A percentile compares a stretch with the other conserved stretches of the same genome.
Conservation (phyloP, 305 asterid species). For the Petunia hybrid region DNA sequence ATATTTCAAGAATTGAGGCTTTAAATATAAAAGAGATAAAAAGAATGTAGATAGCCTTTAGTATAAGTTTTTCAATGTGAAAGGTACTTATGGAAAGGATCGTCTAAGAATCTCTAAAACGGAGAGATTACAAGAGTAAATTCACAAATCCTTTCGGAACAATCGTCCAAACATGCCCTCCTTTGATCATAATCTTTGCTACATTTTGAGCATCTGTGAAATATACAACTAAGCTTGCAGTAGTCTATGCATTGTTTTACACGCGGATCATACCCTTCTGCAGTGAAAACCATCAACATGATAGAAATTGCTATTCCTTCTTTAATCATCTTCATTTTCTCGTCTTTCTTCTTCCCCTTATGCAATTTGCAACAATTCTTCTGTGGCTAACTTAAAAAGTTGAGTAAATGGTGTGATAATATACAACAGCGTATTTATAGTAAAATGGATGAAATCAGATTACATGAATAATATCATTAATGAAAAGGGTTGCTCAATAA, state of each 20-base stretch:
- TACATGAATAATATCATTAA: no score
- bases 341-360: neutral
- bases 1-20: no score
- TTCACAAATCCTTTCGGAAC: neutral
- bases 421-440: neutral
- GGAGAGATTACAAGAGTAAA: neutral
- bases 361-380: neutral
- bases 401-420: neutral
- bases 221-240: neutral
- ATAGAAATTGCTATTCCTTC: neutral
- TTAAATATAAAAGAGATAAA: no score
- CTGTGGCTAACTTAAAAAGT: neutral
- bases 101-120: neutral
- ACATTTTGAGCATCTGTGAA: neutral
- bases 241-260: neutral
- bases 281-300: neutral
- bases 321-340: neutral
- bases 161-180: neutral
- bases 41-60: no score
- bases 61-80: no score
- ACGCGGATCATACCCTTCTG: neutral
- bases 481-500: neutral
- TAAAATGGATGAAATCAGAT: neutral
- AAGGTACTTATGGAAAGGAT: neutral
- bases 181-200: neutral